Evolutionary conservation across 2,329 filamentous ascomycete genomes (phyloP).

Genomic region (Cladosporium cucumerinum): DNA sequence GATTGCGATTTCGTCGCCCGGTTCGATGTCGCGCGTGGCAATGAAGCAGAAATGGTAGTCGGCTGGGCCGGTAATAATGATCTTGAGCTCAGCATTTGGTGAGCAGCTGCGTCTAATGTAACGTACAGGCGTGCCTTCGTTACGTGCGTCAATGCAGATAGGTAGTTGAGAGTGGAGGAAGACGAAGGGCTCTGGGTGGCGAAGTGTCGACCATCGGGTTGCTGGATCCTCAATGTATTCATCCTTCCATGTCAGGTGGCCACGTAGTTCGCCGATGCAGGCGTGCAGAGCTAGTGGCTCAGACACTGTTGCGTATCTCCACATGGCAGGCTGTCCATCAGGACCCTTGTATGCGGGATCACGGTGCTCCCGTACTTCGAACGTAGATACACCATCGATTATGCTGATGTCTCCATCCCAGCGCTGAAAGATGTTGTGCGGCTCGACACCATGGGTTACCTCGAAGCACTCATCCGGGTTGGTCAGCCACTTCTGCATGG

Average conservation of each 20-base stretch:
- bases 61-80: conserved; percentile 71
- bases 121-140: conserved; percentile 79
- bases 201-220: conserved; percentile 47
- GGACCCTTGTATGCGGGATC: conserved; percentile 48
- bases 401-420: conserved; percentile 55
- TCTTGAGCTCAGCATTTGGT: conserved; percentile 85
- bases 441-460: conserved; percentile 11
- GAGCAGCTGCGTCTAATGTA: conserved; percentile 90
- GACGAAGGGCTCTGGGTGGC: conserved; percentile 52
- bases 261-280: conserved; percentile 70
- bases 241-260: conserved; percentile 46
- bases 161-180: conserved; percentile 79
- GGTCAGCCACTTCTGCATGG: conserved; percentile 73
- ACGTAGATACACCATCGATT: conserved; percentile 49
- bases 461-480: conserved; percentile 56
- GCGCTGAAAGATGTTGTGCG: conserved; percentile 49
- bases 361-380: conserved; percentile 53
- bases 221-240: conserved; percentile 46
- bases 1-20: conserved; percentile 66
- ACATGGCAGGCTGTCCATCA: conserved; percentile 59
- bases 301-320: conserved; percentile 63
- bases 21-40: conserved; percentile 72
- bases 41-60: conserved; percentile 93
- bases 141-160: conserved; percentile 87
- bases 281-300: conserved; percentile 49